Percentiles rank a stretch among this genome's conserved stretches.
These are phyloP conservation scores for Metarhizium album DNA, from an alignment of 2,329 filamentous ascomycete genomes.

Conservation along the genomic window DNA sequence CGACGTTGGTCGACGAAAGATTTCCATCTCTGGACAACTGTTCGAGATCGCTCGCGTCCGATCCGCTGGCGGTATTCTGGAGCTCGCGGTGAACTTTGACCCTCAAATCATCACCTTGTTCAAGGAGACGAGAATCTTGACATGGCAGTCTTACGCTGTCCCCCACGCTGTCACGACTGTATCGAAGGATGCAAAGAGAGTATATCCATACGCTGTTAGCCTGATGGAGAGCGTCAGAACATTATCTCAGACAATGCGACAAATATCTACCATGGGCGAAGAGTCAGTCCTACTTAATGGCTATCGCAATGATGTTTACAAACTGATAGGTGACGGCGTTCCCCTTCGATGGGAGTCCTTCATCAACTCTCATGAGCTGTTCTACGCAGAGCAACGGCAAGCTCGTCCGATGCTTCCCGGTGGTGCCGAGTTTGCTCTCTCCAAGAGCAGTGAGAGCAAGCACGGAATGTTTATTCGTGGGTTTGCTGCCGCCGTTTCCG, in stretches of 20 bases:
- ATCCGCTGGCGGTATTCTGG: slow-evolving; percentile 79
- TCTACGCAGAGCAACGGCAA: slow-evolving; percentile 39
- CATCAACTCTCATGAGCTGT: slow-evolving; percentile 90
- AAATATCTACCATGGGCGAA: slow-evolving; percentile 76
- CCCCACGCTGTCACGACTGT: slow-evolving; percentile 92
- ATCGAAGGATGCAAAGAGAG: slow-evolving; percentile 96
- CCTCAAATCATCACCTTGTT: slow-evolving; percentile 94
- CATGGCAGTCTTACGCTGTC: slow-evolving; percentile 90
- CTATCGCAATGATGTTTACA: slow-evolving; percentile 83
- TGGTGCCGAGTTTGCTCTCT: slow-evolving; percentile 28
- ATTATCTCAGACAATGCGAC: slow-evolving; percentile 75
- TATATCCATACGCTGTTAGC: slow-evolving; percentile 95
- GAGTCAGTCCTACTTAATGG: slow-evolving; percentile 81
- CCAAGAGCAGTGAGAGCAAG: slow-evolving; percentile 66
- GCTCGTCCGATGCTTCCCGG: slow-evolving; percentile 33
- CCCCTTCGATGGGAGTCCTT: slow-evolving; percentile 96
- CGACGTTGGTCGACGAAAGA: slow-evolving; percentile 78
- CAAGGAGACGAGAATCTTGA: slow-evolving; percentile 93
- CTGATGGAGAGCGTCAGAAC: slow-evolving; percentile 98
- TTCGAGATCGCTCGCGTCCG: slow-evolving; percentile 84
- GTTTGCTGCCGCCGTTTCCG: slow-evolving; percentile 76
- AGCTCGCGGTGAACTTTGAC: slow-evolving; percentile 92
- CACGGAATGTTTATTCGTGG: slow-evolving; percentile 95
- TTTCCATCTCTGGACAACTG: slow-evolving; percentile 83
- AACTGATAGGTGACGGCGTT: slow-evolving; percentile 73